Base-by-base conservation (phyloP, 2,329 filamentous ascomycete species). In the Clarireedia homoeocarpa region DNA sequence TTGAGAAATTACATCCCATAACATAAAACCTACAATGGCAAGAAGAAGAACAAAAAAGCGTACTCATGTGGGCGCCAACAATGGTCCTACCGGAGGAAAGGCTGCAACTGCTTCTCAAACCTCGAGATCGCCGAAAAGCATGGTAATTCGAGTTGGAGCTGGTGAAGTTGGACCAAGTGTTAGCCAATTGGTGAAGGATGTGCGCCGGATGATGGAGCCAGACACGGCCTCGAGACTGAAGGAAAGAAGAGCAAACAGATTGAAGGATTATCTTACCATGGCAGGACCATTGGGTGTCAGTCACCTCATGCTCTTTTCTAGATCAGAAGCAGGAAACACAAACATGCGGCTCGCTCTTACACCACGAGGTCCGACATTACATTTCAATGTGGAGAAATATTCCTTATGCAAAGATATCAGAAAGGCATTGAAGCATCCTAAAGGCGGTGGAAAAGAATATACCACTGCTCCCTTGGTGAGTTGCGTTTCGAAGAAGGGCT, bases 111-210 rank as follows among this genome's bases (percentile, higher is more conserved):
- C 82, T 57, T 80, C 84, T 24, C 78, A 76, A 58, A 62, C 66
- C 40, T 77, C 80, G 53, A 83, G 84, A 62, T 80, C 84, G 51
- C 94, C 94, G 36, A 96, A 96, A 79, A 95, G 88, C 71, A 96
- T 99, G 92, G 92, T 99, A 57, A 96, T 99, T 72, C 89, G 94
- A 64, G 91, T 96, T 67, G 94, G 94, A 66, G 92, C 91, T 65
- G 88, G 91, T 66, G 89, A 96, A 70, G 90, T 99, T 52, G 94
- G 94, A 57, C 83, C 89, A 58, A 95, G 88, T 71, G 82, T 99
- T 66, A 92, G 86, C 70, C 91, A 97, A 74, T 77, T 99, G 65
- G 91, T 92, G 23, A 85, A 88, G 65, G 94, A 99, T 74, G 88
- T 97, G 58, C 85, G 94, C 65, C 80, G 80, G 55, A 92, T 97